Base-by-base conservation (phyloP, 768 basidiomycete species). In the Rhizopogon vinicolor region DNA sequence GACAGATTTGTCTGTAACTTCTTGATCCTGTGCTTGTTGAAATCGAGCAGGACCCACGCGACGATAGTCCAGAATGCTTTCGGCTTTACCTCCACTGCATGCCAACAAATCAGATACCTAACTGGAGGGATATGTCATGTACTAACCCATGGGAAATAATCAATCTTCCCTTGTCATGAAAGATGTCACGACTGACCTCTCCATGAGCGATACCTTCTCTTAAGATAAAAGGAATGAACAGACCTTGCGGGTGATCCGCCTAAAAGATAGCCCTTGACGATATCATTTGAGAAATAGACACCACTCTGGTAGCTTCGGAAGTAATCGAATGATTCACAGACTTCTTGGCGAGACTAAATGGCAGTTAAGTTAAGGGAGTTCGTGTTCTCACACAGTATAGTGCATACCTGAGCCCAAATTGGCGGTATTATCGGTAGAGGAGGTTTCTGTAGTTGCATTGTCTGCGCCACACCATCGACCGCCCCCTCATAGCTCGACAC, bases 81-180 rank as follows among this genome's bases (percentile, higher is more conserved):
- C 84, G 0, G 87, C 78, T 65, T 81, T 87, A 3, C 89, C 89
- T 5, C 89, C 89, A 10, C 87, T 87, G 55, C 50, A 37, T 22
- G 40, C 10, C 16, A 31, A 33, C 2, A n/a, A 16, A 42, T 59
- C 37, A 58, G 52, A 52, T 13, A 44, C 45, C 25, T 31, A 42
- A 10, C 25, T 3, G 7, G 19, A 41, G 33, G 13, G 46, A 13
- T 51, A 44, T 22, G 39, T 52, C 51, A 64, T 22, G 14, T 5
- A 37, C 80, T 53, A 58, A 93, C 91, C 89, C 91, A 66, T 93
- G 91, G 7, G 91, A 93, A 49, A 93, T 82, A 43, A 93, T 90
- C 5, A 91, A 63, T 58, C 74, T 82, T 14, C 91, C 91, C 14
- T 68, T 75, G 41, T 85, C 78, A 44, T 77, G 72, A 61, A 87